These are phyloP conservation scores for Calonectria pauciramosa DNA, from an alignment of 2,329 filamentous ascomycete genomes.

Conservation along the genomic window DNA sequence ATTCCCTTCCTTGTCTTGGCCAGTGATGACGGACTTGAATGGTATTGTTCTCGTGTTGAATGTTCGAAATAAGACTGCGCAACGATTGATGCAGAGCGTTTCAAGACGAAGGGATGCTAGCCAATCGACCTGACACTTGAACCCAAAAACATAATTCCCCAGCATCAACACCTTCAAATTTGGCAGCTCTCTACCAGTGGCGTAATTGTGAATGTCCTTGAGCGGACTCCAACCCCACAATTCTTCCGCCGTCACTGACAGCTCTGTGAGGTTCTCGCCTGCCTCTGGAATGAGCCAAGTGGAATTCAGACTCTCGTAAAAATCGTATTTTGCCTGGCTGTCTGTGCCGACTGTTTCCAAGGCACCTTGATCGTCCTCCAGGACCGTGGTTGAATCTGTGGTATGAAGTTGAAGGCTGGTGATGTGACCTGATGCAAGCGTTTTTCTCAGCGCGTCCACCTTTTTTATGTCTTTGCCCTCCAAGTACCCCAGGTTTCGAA, in stretches of 20 bases:
- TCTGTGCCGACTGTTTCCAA: not conserved
- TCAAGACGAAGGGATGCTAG: conserved; percentile 54
- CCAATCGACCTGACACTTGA: conserved; percentile 61
- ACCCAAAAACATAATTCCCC: conserved; percentile 55
- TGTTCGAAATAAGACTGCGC: not conserved
- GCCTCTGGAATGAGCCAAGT: not conserved
- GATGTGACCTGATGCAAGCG: not conserved
- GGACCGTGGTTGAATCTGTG: not conserved
- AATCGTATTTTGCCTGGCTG: not conserved
- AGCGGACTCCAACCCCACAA: conserved; percentile 55
- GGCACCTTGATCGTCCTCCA: not conserved
- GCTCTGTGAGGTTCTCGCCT: not conserved
- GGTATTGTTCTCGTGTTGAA: not conserved
- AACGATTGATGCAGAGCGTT: conserved; percentile 54
- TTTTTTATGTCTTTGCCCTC: not conserved
- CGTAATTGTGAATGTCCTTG: conserved; percentile 42
- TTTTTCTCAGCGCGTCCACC: not conserved
- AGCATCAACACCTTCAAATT: conserved; percentile 54
- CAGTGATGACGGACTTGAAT: not conserved
- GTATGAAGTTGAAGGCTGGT: not conserved
- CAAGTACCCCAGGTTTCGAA: not conserved
- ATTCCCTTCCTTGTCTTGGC: not conserved
- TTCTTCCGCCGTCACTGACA: conserved; percentile 34
- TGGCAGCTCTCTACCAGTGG: conserved; percentile 44
- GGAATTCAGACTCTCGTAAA: not conserved